Conservation (phyloP, 257 asterid genomes). For the Paraleonurus japonicus region DNA sequence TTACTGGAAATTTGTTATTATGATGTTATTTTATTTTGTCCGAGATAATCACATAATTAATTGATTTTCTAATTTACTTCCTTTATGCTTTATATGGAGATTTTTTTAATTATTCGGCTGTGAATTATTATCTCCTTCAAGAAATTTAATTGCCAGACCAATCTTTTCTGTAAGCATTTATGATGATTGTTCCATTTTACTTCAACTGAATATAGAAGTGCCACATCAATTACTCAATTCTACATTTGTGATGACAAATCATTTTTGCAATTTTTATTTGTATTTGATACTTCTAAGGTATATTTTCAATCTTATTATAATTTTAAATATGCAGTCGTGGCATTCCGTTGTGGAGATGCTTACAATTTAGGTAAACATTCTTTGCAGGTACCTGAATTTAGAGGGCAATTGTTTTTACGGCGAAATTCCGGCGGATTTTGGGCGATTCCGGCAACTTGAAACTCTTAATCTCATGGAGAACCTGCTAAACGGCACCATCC, state of each 20-base stretch:
- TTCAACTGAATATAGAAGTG: not conserved
- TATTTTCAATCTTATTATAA: not conserved
- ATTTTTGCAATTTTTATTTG: not conserved
- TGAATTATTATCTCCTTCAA: conserved; percentile 11
- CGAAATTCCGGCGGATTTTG: conserved; percentile 59
- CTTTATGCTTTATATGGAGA: not conserved
- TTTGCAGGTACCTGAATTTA: conserved; percentile 53
- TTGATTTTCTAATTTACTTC: not conserved
- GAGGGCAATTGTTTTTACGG: conserved; percentile 60
- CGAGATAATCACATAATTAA: not conserved
- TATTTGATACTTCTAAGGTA: not conserved
- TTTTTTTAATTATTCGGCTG: not conserved
- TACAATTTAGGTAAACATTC: not conserved
- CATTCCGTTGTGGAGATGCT: not conserved
- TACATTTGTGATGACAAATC: not conserved
- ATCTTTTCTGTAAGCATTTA: conserved; percentile 26
- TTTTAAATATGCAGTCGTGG: not conserved
- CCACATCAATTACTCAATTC: not conserved
- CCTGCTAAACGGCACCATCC: conserved; percentile 49
- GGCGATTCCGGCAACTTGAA: conserved; percentile 56
- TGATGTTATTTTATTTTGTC: not conserved
- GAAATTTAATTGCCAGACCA: conserved; percentile 25
- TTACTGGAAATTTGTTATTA: not conserved
- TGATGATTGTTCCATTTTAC: conserved; percentile 9
- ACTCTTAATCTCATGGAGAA: conserved; percentile 49